Conservation (phyloP, 371 early-diverging fungal species). For the Zychaea mexicana region DNA sequence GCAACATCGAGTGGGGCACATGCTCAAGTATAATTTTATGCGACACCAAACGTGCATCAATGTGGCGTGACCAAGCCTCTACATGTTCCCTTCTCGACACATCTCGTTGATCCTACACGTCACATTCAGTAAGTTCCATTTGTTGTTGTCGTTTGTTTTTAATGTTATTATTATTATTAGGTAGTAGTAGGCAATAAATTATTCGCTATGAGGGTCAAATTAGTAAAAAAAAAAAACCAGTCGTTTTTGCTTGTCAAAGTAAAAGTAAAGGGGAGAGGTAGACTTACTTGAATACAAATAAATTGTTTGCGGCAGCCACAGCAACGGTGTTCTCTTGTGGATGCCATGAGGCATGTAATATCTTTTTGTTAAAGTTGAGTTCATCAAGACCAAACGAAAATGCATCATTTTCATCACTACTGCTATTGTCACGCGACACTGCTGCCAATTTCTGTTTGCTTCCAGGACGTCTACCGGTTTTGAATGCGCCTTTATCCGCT, state of each 20-base stretch:
- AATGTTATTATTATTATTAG: background rate
- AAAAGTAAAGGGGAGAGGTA: background rate
- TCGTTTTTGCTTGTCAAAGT: background rate
- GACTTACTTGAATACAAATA: conserved; percentile 90
- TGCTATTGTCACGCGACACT: conserved; percentile 15
- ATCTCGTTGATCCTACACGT: no score
- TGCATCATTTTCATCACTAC: background rate
- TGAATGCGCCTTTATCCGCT: conserved; percentile 97
- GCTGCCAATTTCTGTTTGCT: conserved; percentile 51
- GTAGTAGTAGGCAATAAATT: background rate
- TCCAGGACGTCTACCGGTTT: conserved; percentile 81
- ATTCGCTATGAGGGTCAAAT: background rate
- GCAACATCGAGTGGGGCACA: no score
- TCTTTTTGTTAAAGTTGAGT: conserved; percentile 94
- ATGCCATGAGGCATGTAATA: conserved; percentile 97
- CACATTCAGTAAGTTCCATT: no score
- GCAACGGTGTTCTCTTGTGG: conserved; percentile 95
- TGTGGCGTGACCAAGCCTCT: no score
- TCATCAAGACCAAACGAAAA: conserved; percentile 19
- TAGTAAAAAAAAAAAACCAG: background rate
- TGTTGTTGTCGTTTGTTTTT: conserved; percentile 5
- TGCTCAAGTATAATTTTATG: no score
- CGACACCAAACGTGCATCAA: no score
- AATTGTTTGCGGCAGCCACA: conserved; percentile 97
- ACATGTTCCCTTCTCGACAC: no score